phyloP scores from a whole-genome alignment of 2,329 filamentous ascomycete species.

The Pseudogymnoascus sp. region DNA sequence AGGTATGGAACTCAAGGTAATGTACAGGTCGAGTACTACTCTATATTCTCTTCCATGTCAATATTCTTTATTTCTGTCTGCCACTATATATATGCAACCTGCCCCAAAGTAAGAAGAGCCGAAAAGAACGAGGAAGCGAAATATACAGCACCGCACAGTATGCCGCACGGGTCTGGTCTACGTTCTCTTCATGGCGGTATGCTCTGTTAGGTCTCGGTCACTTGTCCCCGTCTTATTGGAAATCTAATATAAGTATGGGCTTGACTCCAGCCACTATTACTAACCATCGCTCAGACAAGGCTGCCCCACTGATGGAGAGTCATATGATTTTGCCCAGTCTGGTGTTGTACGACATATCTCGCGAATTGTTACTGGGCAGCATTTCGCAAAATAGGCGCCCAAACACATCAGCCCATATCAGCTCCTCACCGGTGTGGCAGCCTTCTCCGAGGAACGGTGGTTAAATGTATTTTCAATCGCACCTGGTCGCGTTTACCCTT shows the following conservation, averaged over 20 bases:
- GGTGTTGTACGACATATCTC: not conserved
- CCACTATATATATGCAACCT: not conserved
- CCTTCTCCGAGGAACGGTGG: not conserved
- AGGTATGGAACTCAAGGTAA: too few relatives aligned
- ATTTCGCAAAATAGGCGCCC: not conserved
- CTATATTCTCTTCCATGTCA: not conserved
- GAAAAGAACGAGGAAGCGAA: not conserved
- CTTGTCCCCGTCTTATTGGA: not conserved
- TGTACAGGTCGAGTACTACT: not conserved
- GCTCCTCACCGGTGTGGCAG: not conserved
- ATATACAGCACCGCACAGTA: not conserved
- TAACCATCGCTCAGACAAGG: not conserved
- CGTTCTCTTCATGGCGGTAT: too few relatives aligned
- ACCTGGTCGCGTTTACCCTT: not conserved
- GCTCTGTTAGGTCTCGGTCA: not conserved
- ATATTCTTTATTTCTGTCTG: not conserved
- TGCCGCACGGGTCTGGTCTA: too few relatives aligned
- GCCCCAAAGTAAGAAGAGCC: not conserved
- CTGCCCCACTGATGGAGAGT: not conserved
- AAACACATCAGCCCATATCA: not conserved
- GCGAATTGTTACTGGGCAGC: not conserved
- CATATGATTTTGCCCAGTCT: not conserved
- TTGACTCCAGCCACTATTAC: not conserved
- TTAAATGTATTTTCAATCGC: not conserved
- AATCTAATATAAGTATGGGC: not conserved